Evolutionary conservation across 1,139 yeast species (phyloP).

Genomic region (Diutina rugosa): DNA sequence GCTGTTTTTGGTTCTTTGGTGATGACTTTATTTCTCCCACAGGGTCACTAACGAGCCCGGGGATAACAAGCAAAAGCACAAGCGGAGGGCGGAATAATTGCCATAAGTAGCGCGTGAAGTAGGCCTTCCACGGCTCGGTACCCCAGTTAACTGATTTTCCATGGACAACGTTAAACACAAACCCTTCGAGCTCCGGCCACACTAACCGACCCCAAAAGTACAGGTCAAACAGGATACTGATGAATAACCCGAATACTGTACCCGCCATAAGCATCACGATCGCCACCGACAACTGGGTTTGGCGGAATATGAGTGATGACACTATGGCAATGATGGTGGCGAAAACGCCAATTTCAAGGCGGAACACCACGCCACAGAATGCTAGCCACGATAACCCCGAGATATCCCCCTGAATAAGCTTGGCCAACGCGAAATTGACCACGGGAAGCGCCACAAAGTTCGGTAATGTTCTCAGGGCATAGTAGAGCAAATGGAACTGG

Average conservation of each 20-base stretch:
- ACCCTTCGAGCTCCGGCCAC: conserved; percentile 67
- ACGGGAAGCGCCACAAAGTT: conserved; percentile 77
- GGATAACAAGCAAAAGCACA: conserved; percentile 30
- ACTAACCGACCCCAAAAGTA: conserved; percentile 52
- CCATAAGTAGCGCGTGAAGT: conserved; percentile 35
- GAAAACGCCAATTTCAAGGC: conserved; percentile 61
- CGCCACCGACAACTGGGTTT: conserved; percentile 23
- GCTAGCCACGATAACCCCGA: conserved; percentile 47
- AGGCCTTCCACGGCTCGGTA: conserved; percentile 56
- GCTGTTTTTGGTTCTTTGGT: conserved; percentile 9
- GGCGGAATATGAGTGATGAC: conserved; percentile 29
- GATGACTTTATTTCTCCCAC: conserved; percentile 13
- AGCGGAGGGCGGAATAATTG: conserved; percentile 57
- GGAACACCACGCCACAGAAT: conserved; percentile 53
- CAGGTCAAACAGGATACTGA: conserved; percentile 51
- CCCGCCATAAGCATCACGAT: conserved; percentile 39
- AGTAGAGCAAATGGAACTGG: conserved; percentile 73
- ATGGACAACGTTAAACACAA: conserved; percentile 57
- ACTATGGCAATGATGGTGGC: conserved; percentile 32
- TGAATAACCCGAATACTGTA: conserved; percentile 32
- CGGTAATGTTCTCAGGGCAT: conserved; percentile 73
- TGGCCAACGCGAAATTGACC: conserved; percentile 42
- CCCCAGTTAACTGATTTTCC: conserved; percentile 83
- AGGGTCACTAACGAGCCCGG: conserved; percentile 32
- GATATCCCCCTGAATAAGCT: conserved; percentile 36